These are phyloP conservation scores for Aspergillus pseudoviridinutans DNA, from an alignment of 2,329 filamentous ascomycete genomes.

Conservation along the genomic window DNA sequence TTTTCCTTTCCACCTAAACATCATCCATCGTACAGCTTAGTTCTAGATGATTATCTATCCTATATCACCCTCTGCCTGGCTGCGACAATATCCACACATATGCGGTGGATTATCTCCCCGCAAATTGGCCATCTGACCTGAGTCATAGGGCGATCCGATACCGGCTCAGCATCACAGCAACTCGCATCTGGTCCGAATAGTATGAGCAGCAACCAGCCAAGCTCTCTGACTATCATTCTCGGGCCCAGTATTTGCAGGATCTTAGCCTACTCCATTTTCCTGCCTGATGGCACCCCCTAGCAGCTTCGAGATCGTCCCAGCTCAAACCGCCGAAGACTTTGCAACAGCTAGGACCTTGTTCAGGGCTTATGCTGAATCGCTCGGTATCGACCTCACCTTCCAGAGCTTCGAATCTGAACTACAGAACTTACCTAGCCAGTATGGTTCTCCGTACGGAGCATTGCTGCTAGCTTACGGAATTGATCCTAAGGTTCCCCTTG, in stretches of 20 bases:
- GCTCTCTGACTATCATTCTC: background rate
- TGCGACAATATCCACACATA: background rate
- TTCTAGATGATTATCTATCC: background rate
- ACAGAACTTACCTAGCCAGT: conserved; percentile 51
- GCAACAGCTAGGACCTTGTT: conserved; percentile 41
- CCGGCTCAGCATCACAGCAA: background rate
- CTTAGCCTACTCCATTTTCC: background rate
- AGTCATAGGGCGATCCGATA: background rate
- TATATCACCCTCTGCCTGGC: background rate
- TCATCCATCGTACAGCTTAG: background rate
- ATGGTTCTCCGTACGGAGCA: conserved; percentile 44
- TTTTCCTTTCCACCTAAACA: background rate
- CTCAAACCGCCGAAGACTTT: conserved; percentile 42
- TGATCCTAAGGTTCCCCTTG: conserved; percentile 29
- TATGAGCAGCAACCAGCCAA: background rate
- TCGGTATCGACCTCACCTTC: conserved; percentile 54
- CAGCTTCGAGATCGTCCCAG: conserved; percentile 30
- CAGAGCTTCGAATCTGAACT: conserved; percentile 55
- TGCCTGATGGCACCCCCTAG: background rate
- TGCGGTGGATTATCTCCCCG: background rate
- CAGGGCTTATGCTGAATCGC: conserved; percentile 39
- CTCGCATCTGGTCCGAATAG: background rate
- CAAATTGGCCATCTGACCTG: background rate
- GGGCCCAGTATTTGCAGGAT: background rate
- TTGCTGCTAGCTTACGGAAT: conserved; percentile 43